Evolutionary conservation across 768 basidiomycete genomes (phyloP), one percentile per base, ranked within the genome.

Genomic region (Agrocybe pediades): DNA sequence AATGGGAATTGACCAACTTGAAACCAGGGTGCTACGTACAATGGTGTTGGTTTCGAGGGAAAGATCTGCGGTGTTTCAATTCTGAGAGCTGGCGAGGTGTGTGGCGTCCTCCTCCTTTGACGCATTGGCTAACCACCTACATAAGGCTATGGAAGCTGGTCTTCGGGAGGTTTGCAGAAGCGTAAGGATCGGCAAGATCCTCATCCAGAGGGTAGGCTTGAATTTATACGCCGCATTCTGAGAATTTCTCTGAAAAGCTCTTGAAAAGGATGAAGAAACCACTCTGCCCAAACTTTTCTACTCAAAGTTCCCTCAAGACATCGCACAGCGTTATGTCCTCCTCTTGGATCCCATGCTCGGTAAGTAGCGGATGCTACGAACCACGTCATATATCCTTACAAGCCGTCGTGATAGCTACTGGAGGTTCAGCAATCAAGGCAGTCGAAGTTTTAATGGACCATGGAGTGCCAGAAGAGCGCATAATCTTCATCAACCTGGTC

Each of bases 31-130:
- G 82, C 85, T 47, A 79, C 78, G 7, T 97, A 95, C 68, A 83
- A 92, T 53, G 96, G 96, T 16, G 93, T 98, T 1, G 88, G 92
- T 0, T 99, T 99, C 64, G 88, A 96, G 65, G 96, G 96, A 6
- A 92, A 93, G 75, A 96, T 98, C 57, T 96, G 95, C 64, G 95
- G 95, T 15, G 95, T 98, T 20, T 95, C 92, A 4, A 98, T 98
- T 64, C 79, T 98, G 63, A 81, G 96, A 15, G 94, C 94, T 7
- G 96, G 96, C 59, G 93, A 96, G 85, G 88, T 88, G 62, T 47
- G 23, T 36, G 13, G 42, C 45, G 17, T 11, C 41, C 26, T 9
- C 16, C 16, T 44, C 53, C 26, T 47, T 42, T 36, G 53, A 26
- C 24, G 26, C 23, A 1, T 50, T 46, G n/a, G 21, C 29, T 24